Evolutionary conservation across 1,284 basidiomycete species (phyloP).

Genomic region (Coniferiporia sulphurascens): DNA sequence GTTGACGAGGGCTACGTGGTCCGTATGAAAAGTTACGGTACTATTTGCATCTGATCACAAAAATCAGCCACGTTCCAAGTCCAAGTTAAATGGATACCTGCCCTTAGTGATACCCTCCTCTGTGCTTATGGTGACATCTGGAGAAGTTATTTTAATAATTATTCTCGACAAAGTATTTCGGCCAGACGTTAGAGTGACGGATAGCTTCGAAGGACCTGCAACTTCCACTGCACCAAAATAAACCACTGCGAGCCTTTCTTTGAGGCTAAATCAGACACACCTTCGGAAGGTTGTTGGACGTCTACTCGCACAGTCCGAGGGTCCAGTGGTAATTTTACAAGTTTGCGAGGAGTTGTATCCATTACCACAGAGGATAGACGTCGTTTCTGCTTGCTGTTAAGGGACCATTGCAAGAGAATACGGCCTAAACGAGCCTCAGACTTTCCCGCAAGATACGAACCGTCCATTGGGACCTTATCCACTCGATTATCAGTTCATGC

Average conservation of each 20-base stretch:
- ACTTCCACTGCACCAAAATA: slow-evolving; percentile 52
- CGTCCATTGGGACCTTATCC: slow-evolving; percentile 7
- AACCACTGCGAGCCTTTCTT: slow-evolving; percentile 13
- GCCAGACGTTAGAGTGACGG: slow-evolving; percentile 56
- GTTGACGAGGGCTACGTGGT: not conserved
- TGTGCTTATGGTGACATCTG: slow-evolving; percentile 32
- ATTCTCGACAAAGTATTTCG: slow-evolving; percentile 55
- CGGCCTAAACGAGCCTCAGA: slow-evolving; percentile 10
- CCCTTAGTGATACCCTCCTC: not conserved
- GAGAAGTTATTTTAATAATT: slow-evolving; percentile 47
- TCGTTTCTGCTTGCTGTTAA: slow-evolving; percentile 4
- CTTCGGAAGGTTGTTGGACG: slow-evolving; percentile 46
- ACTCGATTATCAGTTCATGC: slow-evolving; percentile 1
- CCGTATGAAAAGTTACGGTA: not conserved
- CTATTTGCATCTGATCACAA: not conserved
- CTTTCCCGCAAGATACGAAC: not conserved
- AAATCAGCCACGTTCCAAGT: not conserved
- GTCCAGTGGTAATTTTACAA: slow-evolving; percentile 14
- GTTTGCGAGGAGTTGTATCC: slow-evolving; percentile 2
- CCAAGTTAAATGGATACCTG: not conserved
- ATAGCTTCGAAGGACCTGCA: slow-evolving; percentile 49
- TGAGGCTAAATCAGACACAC: slow-evolving; percentile 35
- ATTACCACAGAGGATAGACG: not conserved
- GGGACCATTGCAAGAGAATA: slow-evolving; percentile 12
- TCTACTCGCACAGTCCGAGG: slow-evolving; percentile 6